These are phyloP conservation scores for Lactarius hengduanensis DNA, from an alignment of 768 basidiomycete species.

Conservation along the genomic window DNA sequence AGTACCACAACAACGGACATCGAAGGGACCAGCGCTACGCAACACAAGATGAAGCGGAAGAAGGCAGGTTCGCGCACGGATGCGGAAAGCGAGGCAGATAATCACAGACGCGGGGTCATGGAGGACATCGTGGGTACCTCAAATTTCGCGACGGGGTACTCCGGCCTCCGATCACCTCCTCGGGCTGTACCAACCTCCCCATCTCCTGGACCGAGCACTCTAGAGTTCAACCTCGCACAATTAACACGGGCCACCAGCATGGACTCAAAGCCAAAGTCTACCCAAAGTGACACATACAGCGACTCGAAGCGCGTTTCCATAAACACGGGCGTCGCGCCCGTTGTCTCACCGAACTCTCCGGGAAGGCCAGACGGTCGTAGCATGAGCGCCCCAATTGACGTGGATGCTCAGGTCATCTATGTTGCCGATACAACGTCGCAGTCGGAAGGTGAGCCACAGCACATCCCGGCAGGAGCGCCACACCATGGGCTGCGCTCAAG, in stretches of 20 bases:
- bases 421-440: background rate
- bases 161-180: background rate
- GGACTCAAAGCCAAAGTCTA: constrained; percentile 6
- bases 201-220: constrained; percentile 2
- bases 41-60: constrained; percentile 25
- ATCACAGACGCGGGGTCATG: background rate
- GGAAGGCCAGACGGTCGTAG: constrained; percentile 1
- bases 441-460: background rate
- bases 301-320: background rate
- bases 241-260: background rate
- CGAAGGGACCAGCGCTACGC: constrained; percentile 7
- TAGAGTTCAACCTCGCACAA: background rate
- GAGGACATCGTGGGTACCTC: background rate
- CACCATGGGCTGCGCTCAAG: background rate
- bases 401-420: constrained; percentile 12
- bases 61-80: constrained; percentile 23
- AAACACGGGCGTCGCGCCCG: background rate
- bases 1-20: constrained; percentile 17
- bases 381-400: constrained; percentile 5
- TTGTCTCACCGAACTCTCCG: background rate
- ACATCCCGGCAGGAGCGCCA: background rate
- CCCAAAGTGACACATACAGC: background rate
- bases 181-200: background rate
- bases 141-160: background rate
- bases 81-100: constrained; percentile 8